phyloP scores from a whole-genome alignment of 2,329 filamentous ascomycete species.

The Hymenoscyphus salicellus region DNA sequence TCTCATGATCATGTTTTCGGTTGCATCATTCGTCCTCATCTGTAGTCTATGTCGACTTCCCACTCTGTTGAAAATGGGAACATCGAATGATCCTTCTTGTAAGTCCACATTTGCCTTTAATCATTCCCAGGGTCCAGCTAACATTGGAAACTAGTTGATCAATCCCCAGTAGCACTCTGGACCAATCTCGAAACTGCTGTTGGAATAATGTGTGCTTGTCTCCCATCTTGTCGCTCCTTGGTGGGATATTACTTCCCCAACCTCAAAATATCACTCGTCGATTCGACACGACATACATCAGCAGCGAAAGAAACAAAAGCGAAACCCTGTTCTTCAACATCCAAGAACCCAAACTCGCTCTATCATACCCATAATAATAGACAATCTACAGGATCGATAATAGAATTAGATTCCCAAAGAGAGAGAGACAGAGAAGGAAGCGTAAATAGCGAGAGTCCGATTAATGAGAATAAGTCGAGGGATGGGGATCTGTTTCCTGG shows the following conservation, averaged over 20 bases:
- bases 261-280: background rate
- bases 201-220: conserved; percentile 4
- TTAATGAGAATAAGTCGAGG: background rate
- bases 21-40: conserved; percentile 16
- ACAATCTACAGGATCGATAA: background rate
- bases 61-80: conserved; percentile 5
- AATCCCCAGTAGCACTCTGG: conserved; percentile 1
- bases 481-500: background rate
- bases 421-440: background rate
- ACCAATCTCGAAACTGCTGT: background rate
- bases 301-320: background rate
- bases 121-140: too few species aligned
- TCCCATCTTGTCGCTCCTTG: conserved; percentile 2
- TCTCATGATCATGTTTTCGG: conserved; percentile 59
- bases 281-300: background rate
- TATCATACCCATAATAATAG: background rate
- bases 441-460: background rate
- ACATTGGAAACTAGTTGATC: background rate
- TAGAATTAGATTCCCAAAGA: background rate
- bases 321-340: background rate
- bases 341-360: background rate
- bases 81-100: conserved; percentile 16
- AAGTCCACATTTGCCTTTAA: too few species aligned
- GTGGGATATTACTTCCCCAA: conserved; percentile 2
- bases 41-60: conserved; percentile 16